Percentiles rank a stretch among this genome's conserved stretches.
Evolutionary conservation across 495 filamentous ascomycete genomes (phyloP).

Genomic region (Penicillium fimorum): DNA sequence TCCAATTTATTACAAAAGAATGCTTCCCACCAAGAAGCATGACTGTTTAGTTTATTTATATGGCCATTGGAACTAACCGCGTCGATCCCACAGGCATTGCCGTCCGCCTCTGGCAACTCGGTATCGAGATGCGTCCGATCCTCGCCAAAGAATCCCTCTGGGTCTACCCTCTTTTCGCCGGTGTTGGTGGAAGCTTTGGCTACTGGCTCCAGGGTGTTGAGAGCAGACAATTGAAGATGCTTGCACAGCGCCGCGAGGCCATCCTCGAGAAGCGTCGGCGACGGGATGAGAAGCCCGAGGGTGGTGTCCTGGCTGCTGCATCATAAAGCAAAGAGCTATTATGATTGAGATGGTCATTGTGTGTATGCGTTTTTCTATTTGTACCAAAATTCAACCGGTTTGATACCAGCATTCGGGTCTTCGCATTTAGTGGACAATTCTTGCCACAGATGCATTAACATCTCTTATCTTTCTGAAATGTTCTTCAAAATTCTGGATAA

Average conservation of each 20-base stretch:
- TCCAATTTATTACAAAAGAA: background rate
- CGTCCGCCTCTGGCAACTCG: conserved; percentile 92
- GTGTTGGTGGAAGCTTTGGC: conserved; percentile 83
- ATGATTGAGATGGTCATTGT: conserved; percentile 25
- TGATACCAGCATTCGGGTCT: conserved; percentile 27
- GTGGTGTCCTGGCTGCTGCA: conserved; percentile 41
- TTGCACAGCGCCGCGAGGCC: conserved; percentile 69
- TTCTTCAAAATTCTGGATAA: conserved; percentile 3
- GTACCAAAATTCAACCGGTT: conserved; percentile 42
- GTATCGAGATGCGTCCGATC: conserved; percentile 96
- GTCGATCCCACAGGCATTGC: conserved; percentile 63
- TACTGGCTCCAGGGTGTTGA: conserved; percentile 94
- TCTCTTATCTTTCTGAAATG: background rate
- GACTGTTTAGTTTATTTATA: background rate
- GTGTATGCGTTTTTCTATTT: conserved; percentile 28
- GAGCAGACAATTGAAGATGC: conserved; percentile 67
- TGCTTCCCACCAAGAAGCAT: background rate
- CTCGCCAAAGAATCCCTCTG: conserved; percentile 74
- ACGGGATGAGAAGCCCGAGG: conserved; percentile 51
- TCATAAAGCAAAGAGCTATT: conserved; percentile 27
- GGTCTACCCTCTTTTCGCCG: conserved; percentile 89
- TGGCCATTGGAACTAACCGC: conserved; percentile 6
- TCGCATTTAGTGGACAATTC: conserved; percentile 7
- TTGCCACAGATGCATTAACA: conserved; percentile 5
- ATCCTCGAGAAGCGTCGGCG: conserved; percentile 87